Evolutionary conservation across 2,329 filamentous ascomycete genomes (phyloP), one percentile per base, ranked within the genome.

Genomic region (Fusarium coffeatum): DNA sequence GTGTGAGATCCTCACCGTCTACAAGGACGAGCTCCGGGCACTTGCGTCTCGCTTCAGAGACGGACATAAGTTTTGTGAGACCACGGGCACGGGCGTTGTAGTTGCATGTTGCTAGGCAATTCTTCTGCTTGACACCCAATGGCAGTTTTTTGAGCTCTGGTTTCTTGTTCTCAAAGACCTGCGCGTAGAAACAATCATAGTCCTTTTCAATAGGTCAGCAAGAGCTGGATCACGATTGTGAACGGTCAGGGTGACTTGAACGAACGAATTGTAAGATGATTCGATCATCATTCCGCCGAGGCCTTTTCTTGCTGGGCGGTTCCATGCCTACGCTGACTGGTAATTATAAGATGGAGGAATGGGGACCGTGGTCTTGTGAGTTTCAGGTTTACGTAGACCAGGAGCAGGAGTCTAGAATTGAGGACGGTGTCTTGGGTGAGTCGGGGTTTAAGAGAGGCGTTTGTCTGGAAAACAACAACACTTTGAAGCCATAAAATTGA

Each of bases 151-250:
- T 93, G 60, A 98, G 83, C 4, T 86, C 83, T 1, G 94, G 93
- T 70, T 92, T 89, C 77, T 92, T 91, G 69, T 91, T 90, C 81
- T 98, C 94, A 72, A 96, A 91, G 11, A 96, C 94, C 51, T 93
- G 93, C 23, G 94, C 94, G 79, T 98, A 98, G 84, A 98, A 98
- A 83, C 93, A 97, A 82, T 95, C 93, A 78, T 94, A 93, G 79
- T 93, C 89, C 89, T 91, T 40, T 43, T 30, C 41, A 16, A 59
- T 13, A 30, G 62, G 54, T 27, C 43, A 55, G 63, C 68, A 48
- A 74, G 66, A 27, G 34, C 37, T 34, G 61, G 47, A 46, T 22
- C 23, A 66, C 46, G 15, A 27, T 34, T 23, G 41, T 46, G 30
- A 16, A 34, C 20, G 22, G 13, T 37, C 58, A 34, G 51, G 30